A percentile compares a stretch with the other conserved stretches of the same genome.
phyloP scores from a whole-genome alignment of 495 filamentous ascomycete genomes.

The Penicillium alfredii region DNA sequence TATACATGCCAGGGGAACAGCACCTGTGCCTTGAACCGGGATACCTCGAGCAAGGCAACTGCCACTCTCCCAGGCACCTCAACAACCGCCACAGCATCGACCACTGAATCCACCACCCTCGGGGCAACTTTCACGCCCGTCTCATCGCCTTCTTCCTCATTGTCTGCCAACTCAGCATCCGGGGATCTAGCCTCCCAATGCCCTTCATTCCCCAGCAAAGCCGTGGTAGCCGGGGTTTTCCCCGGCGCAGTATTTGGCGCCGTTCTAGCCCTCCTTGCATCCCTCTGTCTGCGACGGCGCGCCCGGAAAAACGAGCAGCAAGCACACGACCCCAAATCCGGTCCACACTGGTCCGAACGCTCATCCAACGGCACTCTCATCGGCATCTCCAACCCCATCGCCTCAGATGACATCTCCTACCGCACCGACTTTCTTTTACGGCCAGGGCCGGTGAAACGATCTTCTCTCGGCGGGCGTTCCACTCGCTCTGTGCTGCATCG shows the following conservation, averaged over 20 bases:
- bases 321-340: slow-evolving; percentile 10
- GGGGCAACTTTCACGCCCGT: slow-evolving; percentile 14
- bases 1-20: slow-evolving; percentile 56
- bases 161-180: slow-evolving; percentile 14
- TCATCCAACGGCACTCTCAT: slow-evolving; percentile 37
- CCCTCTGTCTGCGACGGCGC: slow-evolving; percentile 37
- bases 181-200: slow-evolving; percentile 16
- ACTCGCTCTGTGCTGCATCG: slow-evolving; percentile 32
- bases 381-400: slow-evolving; percentile 53
- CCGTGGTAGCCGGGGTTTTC: slow-evolving; percentile 58
- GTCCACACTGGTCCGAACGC: slow-evolving; percentile 28
- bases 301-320: slow-evolving; percentile 10
- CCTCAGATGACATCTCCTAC: slow-evolving; percentile 40
- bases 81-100: slow-evolving; percentile 14
- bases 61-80: slow-evolving; percentile 24
- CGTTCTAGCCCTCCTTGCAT: slow-evolving; percentile 37
- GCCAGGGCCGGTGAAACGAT: slow-evolving; percentile 16
- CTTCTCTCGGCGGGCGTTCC: slow-evolving; percentile 22
- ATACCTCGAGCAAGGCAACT: slow-evolving; percentile 25
- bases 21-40: slow-evolving; percentile 37
- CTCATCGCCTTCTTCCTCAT: slow-evolving; percentile 17
- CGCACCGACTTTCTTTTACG: slow-evolving; percentile 56
- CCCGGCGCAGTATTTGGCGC: slow-evolving; percentile 53
- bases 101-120: slow-evolving; percentile 12
- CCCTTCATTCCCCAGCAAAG: slow-evolving; percentile 45